Base-by-base conservation (phyloP, 345 rosid genomes). In the Chamaenerion angustifolium region DNA sequence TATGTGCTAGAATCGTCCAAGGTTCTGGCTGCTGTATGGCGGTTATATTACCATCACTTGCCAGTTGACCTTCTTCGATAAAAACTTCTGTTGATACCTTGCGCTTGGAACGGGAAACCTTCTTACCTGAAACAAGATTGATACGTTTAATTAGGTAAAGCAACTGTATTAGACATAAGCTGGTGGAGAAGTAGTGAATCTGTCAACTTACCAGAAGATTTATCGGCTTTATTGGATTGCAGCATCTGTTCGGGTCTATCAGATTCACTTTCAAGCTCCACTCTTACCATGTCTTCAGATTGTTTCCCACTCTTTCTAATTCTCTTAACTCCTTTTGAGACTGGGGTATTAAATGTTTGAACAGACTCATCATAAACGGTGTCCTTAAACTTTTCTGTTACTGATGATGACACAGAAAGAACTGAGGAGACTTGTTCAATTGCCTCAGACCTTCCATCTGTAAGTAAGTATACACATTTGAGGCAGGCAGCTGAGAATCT, bases 1-100 rank as follows among this genome's bases (percentile, higher is more conserved):
- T 92, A 64, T 92, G 98, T 7, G 93, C 75, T 23, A 87, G 79
- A 64, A 78, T 42, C 10, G 83, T 82, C 98, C 98, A 92, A 11
- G 96, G 89, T 71, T 92, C 95, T 56, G 37, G 37, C 10, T 68
- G 69, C 55, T 56, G 70, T 62, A 17, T 54, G 5, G 35, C 1
- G 3, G 73, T 61, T 37, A 35, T 42, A 45, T 63, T 40, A 42
- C 46, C 60, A 51, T 43, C 58, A 62, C 43, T 50, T 56, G 42
- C 66, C 0, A 51, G 37, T 64, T 57, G 50, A 55, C 51, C 49
- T 51, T 56, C 60, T 68, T 63, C 61, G 52, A 25, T 46, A 49
- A 42, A 50, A 51, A 71, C 27, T 48, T 60, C 59, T 47, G 67
- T 57, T 61, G 66, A 64, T 52, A 54, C 40, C 59, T 70, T 68